Evolutionary conservation across 2,329 filamentous ascomycete species (phyloP).

Genomic region (Verticillium nonalfalfae): DNA sequence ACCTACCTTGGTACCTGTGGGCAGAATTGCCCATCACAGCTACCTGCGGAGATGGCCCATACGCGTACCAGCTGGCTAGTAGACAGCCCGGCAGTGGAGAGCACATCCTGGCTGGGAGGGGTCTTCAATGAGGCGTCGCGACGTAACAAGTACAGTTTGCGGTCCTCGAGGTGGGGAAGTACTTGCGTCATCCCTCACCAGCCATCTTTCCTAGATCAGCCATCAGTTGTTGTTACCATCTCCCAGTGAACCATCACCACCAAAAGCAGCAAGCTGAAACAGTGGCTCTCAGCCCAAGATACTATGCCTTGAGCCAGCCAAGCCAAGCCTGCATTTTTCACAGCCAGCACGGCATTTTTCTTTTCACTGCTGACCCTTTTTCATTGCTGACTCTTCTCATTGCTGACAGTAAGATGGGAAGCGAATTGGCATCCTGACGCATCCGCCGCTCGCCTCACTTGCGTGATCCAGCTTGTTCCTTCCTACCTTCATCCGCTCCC

Average conservation of each 20-base stretch:
- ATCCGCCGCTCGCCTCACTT: no score
- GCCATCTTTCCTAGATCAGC: background rate
- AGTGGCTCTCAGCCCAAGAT: background rate
- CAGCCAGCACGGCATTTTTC: background rate
- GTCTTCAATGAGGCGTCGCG: background rate
- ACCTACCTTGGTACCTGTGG: background rate
- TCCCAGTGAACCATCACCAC: background rate
- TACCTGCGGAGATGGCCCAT: no score
- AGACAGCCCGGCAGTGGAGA: background rate
- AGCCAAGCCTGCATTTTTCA: background rate
- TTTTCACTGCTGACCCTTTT: background rate
- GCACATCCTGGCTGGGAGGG: background rate
- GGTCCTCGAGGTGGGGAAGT: background rate
- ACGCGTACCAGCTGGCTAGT: no score
- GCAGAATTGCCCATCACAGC: background rate
- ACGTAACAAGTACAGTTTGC: background rate
- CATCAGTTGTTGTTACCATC: background rate
- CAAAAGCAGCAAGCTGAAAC: background rate
- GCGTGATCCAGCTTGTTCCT: background rate
- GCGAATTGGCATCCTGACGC: background rate
- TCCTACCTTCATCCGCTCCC: background rate
- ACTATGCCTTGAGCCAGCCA: background rate
- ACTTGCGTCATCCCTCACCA: background rate
- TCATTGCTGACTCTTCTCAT: background rate
- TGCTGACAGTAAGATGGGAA: background rate